phyloP scores from a whole-genome alignment of 495 filamentous ascomycete genomes.

The Neurospora tetrasperma region DNA sequence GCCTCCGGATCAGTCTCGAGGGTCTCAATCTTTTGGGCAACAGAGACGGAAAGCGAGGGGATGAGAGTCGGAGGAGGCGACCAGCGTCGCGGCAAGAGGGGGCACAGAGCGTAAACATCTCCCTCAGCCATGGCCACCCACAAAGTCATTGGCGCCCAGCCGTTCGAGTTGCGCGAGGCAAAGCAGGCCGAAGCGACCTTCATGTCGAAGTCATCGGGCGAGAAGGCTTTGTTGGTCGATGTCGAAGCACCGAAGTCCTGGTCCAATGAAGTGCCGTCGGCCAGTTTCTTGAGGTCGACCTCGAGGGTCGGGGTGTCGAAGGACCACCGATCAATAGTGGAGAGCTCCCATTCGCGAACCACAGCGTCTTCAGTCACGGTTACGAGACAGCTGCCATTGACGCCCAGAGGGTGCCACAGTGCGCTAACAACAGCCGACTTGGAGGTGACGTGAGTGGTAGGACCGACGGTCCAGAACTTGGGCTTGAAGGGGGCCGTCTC shows the following conservation, averaged over 20 bases:
- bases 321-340: slow-evolving; percentile 65
- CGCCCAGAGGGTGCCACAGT: slow-evolving; percentile 79
- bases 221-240: slow-evolving; percentile 68
- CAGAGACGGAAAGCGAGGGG: slow-evolving; percentile 63
- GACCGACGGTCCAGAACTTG: slow-evolving; percentile 76
- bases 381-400: slow-evolving; percentile 60
- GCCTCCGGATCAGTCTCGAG: slow-evolving; percentile 46
- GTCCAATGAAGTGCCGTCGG: slow-evolving; percentile 63
- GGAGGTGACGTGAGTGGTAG: slow-evolving; percentile 78
- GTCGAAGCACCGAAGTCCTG: slow-evolving; percentile 64
- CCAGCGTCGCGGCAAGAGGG: slow-evolving; percentile 74
- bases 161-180: slow-evolving; percentile 62
- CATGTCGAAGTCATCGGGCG: slow-evolving; percentile 76
- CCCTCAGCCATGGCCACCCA: slow-evolving; percentile 86
- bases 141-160: slow-evolving; percentile 84
- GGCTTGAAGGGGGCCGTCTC: slow-evolving; percentile 58
- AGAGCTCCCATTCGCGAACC: slow-evolving; percentile 80
- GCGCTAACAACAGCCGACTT: slow-evolving; percentile 65
- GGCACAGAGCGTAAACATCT: slow-evolving; percentile 85
- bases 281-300: slow-evolving; percentile 72
- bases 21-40: slow-evolving; percentile 54
- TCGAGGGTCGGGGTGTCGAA: slow-evolving; percentile 74
- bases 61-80: slow-evolving; percentile 63
- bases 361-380: slow-evolving; percentile 79
- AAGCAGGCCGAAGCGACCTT: slow-evolving; percentile 80